Evolutionary conservation across 768 basidiomycete genomes (phyloP).

Genomic region (Strobilomyces dryophilus): DNA sequence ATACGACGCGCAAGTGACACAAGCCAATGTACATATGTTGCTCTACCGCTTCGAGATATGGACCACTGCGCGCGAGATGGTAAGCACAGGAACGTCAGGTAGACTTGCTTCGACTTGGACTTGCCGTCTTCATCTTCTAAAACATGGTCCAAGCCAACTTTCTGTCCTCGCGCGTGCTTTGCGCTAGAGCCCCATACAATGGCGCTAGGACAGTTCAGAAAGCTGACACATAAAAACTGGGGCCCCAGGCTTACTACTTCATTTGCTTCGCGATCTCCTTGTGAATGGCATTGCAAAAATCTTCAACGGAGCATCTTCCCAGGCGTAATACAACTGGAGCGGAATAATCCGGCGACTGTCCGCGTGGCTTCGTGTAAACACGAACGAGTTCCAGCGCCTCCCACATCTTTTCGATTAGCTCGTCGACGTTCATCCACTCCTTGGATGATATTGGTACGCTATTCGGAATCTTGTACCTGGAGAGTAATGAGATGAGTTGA

Average conservation of each 20-base stretch:
- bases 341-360: conserved; percentile 85
- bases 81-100: conserved; percentile 4
- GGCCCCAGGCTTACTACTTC: conserved; percentile 69
- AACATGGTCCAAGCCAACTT: conserved; percentile 84
- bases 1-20: not conserved
- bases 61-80: conserved; percentile 38
- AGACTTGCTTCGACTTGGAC: conserved; percentile 17
- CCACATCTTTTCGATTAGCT: conserved; percentile 94
- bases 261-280: conserved; percentile 97
- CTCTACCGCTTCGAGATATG: conserved; percentile 55
- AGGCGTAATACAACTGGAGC: conserved; percentile 83
- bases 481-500: not conserved
- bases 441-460: conserved; percentile 92
- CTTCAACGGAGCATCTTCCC: conserved; percentile 65
- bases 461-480: conserved; percentile 89
- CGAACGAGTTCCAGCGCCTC: conserved; percentile 86
- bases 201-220: conserved; percentile 44
- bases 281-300: conserved; percentile 91
- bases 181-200: conserved; percentile 96
- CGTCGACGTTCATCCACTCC: conserved; percentile 96
- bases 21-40: not conserved
- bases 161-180: conserved; percentile 96
- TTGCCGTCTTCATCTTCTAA: conserved; percentile 87
- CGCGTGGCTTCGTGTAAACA: conserved; percentile 95
- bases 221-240: not conserved